Evolutionary conservation across 1,139 yeast genomes (phyloP).

Genomic region (Nakaseomyces nivariensis): DNA sequence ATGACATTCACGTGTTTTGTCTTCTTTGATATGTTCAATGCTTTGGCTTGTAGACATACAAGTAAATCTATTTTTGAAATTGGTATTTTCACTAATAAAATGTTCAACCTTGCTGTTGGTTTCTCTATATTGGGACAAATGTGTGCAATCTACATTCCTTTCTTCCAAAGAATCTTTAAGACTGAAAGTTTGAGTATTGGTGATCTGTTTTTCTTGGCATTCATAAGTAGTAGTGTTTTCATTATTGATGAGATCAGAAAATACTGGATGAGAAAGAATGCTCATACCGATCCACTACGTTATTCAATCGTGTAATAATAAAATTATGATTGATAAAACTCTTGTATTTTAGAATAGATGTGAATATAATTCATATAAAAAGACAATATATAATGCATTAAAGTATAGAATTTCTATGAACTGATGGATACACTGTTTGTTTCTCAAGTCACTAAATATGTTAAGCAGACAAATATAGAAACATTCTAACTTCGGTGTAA

Average conservation of each 20-base stretch:
- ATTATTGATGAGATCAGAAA: conserved; percentile 79
- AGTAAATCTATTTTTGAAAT: conserved; percentile 71
- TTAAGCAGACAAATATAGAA: too few relatives aligned
- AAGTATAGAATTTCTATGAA: background rate
- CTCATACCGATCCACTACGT: conserved; percentile 12
- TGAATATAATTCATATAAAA: conserved; percentile 3
- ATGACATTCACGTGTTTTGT: conserved; percentile 98
- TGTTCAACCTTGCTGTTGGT: conserved; percentile 91
- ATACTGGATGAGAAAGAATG: conserved; percentile 25
- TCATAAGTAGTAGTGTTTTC: conserved; percentile 70
- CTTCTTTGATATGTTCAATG: conserved; percentile 90
- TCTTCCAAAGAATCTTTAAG: conserved; percentile 84
- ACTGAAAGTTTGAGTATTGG: conserved; percentile 72
- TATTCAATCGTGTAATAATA: conserved; percentile 21
- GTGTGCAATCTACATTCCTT: conserved; percentile 86
- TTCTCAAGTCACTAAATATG: too few relatives aligned
- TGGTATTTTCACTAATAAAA: conserved; percentile 64
- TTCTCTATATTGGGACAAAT: conserved; percentile 86
- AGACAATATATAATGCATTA: background rate
- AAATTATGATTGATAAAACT: too few relatives aligned
- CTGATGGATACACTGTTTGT: background rate
- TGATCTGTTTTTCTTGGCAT: conserved; percentile 55
- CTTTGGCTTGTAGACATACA: conserved; percentile 81
- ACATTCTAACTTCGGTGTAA: too few relatives aligned
- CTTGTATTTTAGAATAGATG: conserved; percentile 2